Evolutionary conservation across 1,284 basidiomycete genomes (phyloP), one percentile per base, ranked within the genome.

Genomic region (Dichomitus squalens): DNA sequence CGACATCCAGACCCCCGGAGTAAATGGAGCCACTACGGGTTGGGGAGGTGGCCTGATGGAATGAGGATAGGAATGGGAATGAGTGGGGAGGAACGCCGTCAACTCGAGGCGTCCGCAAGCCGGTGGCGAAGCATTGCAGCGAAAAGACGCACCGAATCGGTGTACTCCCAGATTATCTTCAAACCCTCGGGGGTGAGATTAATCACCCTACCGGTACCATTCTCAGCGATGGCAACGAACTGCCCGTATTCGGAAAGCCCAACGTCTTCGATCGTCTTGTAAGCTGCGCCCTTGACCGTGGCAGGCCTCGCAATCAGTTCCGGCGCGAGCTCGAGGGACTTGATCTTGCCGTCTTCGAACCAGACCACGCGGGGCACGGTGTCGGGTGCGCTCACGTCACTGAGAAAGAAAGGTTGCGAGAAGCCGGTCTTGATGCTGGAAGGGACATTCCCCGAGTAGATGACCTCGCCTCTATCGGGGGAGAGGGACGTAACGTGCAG

Each of bases 401-500:
- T 70, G 48, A 86, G 66, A 3, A 73, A 58, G 21, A 78, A 61
- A 50, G 85, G 72, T 40, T 81, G 78, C 14, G 74, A 66, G 4
- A 81, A 67, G 0, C 79, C 80, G 36, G 80, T 72, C 1, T 74
- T 63, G 53, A 93, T 79, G 47, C 71, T 80, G 0, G 87, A 87
- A 5, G 86, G 83, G 34, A 94, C 74, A 60, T 83, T 77, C 0
- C 72, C 76, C 51, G 73, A 80, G 3, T 78, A 68, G 41, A 90
- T 67, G 23, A 85, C 64, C 38, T 80, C 74, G 1, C 91, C 90
- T 1, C 80, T 84, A 3, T 72, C 57, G 0, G 86, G 70, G 51
- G 83, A 77, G 14, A 93, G 71, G 2, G 84, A 74, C 14, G 84
- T 83, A 61, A 91, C 75, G 57, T 90, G 83, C 1, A 95, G 70